phyloP scores from a whole-genome alignment of 2,329 filamentous ascomycete species.

The Exophiala spinifera region DNA sequence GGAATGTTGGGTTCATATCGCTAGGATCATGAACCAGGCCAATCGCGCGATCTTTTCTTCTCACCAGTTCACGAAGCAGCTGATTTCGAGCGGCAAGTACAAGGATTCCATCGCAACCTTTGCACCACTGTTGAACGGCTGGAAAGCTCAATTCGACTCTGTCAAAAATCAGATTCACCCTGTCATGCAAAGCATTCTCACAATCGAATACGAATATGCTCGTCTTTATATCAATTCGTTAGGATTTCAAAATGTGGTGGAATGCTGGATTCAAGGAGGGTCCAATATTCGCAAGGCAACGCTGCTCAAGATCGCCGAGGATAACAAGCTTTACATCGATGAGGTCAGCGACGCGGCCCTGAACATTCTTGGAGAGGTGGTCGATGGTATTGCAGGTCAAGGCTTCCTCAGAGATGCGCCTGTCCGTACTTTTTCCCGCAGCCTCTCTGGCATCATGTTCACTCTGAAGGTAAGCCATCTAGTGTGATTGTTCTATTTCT shows the following conservation, averaged over 20 bases:
- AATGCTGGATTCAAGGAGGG: slow-evolving; percentile 40
- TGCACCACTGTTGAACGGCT: slow-evolving; percentile 71
- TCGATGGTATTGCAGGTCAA: slow-evolving; percentile 57
- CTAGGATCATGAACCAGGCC: slow-evolving; percentile 84
- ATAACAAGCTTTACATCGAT: slow-evolving; percentile 60
- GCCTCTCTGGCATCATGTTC: slow-evolving; percentile 63
- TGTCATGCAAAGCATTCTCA: slow-evolving; percentile 69
- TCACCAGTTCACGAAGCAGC: slow-evolving; percentile 78
- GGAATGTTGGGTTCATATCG: slow-evolving; percentile 92
- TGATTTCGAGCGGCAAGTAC: slow-evolving; percentile 84
- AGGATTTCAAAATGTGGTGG: slow-evolving; percentile 89
- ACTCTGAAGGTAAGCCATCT: slow-evolving; percentile 53
- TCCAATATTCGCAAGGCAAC: slow-evolving; percentile 22
- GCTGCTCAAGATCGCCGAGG: slow-evolving; percentile 30
- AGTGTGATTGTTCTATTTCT: background rate
- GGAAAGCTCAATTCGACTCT: slow-evolving; percentile 79
- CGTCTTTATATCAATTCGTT: slow-evolving; percentile 85
- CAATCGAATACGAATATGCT: slow-evolving; percentile 76
- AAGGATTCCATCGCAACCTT: slow-evolving; percentile 77
- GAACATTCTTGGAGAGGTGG: slow-evolving; percentile 57
- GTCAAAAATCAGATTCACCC: slow-evolving; percentile 44
- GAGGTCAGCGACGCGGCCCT: slow-evolving; percentile 62
- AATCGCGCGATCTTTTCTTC: slow-evolving; percentile 87
- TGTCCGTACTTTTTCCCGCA: slow-evolving; percentile 63
- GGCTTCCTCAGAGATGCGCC: slow-evolving; percentile 61